Conservation (phyloP, 345 rosid genomes). For the Pseudoturritis turrita region DNA sequence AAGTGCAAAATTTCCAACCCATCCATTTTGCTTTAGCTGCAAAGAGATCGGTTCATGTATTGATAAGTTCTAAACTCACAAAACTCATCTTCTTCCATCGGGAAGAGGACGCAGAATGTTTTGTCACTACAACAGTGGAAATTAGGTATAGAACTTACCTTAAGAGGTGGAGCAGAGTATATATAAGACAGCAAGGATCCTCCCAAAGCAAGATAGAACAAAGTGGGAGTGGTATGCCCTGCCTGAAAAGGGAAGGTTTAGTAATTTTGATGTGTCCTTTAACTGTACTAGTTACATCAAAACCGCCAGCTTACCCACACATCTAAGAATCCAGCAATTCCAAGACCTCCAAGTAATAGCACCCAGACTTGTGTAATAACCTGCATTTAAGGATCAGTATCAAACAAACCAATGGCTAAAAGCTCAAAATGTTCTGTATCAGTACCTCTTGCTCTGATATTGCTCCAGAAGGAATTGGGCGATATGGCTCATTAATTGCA, state of each 20-base stretch:
- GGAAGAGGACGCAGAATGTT: background rate
- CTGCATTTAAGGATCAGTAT: conserved; percentile 35
- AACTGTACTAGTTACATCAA: background rate
- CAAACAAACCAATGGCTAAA: background rate
- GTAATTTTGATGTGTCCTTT: background rate
- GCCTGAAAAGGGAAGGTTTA: conserved; percentile 49
- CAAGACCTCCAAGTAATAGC: conserved; percentile 82
- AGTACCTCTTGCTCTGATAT: conserved; percentile 82
- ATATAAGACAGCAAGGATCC: conserved; percentile 94
- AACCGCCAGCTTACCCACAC: conserved; percentile 69
- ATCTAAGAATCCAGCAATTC: conserved; percentile 73
- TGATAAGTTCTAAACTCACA: conserved; percentile 13
- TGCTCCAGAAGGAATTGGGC: conserved; percentile 95
- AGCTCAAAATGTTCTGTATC: background rate
- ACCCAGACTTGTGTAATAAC: conserved; percentile 89
- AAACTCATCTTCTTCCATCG: conserved; percentile 3
- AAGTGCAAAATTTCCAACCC: conserved; percentile 93
- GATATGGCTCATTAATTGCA: conserved; percentile 97
- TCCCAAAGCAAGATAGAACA: conserved; percentile 90
- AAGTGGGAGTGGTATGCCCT: conserved; percentile 69
- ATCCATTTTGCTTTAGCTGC: conserved; percentile 98
- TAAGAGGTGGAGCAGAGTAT: conserved; percentile 98
- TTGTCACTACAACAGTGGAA: background rate
- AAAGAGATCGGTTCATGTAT: conserved; percentile 15
- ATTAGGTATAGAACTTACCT: conserved; percentile 42